A percentile compares a stretch with the other conserved stretches of the same genome.
Conservation (phyloP, 2,329 filamentous ascomycete species). For the Endoconidiophora polonica region DNA sequence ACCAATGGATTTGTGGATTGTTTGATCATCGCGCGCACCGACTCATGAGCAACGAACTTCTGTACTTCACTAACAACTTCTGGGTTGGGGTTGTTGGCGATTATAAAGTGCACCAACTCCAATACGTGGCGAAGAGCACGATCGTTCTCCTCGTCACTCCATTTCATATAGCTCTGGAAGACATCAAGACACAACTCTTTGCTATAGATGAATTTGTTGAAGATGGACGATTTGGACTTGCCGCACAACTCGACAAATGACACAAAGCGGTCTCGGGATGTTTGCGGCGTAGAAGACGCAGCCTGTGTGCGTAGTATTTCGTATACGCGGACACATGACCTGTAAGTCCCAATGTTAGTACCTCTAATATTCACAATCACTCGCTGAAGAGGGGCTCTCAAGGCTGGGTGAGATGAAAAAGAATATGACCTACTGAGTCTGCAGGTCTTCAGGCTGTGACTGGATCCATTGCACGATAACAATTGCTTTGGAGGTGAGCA, state of each 20-base stretch:
- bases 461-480: slow-evolving; percentile 14
- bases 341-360: slow-evolving; percentile 1
- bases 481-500: slow-evolving; percentile 10
- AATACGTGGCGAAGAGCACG: slow-evolving; percentile 46
- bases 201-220: slow-evolving; percentile 36
- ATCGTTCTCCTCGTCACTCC: slow-evolving; percentile 49
- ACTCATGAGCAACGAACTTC: slow-evolving; percentile 29
- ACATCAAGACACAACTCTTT: slow-evolving; percentile 30
- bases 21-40: slow-evolving; percentile 42
- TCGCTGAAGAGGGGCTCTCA: not conserved
- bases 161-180: slow-evolving; percentile 48
- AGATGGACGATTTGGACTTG: slow-evolving; percentile 27
- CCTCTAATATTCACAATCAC: not conserved
- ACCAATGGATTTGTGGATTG: slow-evolving; percentile 45
- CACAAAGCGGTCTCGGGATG: slow-evolving; percentile 10
- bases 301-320: slow-evolving; percentile 33
- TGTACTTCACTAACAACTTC: slow-evolving; percentile 25
- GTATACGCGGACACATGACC: slow-evolving; percentile 28
- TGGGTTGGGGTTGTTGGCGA: slow-evolving; percentile 31
- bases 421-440: slow-evolving; percentile 3
- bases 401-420: not conserved
- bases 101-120: slow-evolving; percentile 36
- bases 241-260: slow-evolving; percentile 41
- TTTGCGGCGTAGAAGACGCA: slow-evolving; percentile 9
- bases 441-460: slow-evolving; percentile 10